Percentiles rank a stretch among this genome's conserved stretches.
Conservation (phyloP, 176 grass and related monocot species). For the Juncus inflexus region DNA sequence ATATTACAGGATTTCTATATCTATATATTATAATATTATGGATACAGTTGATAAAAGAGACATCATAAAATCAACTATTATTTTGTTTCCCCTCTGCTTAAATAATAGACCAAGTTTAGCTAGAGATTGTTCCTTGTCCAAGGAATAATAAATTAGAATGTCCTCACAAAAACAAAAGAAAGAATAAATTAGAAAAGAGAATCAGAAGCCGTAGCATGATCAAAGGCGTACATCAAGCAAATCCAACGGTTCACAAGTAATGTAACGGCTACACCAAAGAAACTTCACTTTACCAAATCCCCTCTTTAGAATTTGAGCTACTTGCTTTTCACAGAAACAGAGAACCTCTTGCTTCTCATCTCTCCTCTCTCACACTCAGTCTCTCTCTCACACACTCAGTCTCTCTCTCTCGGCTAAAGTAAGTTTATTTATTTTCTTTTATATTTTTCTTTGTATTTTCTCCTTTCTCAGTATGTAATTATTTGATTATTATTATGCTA, state of each 20-base stretch:
- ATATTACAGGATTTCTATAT: too few relatives aligned
- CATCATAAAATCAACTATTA: too few relatives aligned
- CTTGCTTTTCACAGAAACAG: background rate
- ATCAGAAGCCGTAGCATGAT: too few relatives aligned
- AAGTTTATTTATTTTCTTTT: background rate
- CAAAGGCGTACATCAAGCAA: background rate
- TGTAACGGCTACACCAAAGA: conserved; percentile 20
- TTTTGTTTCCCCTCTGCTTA: too few relatives aligned
- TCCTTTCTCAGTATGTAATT: background rate
- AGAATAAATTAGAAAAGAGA: too few relatives aligned
- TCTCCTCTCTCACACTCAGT: conserved; percentile 21
- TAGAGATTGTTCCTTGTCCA: too few relatives aligned
- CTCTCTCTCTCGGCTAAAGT: background rate
- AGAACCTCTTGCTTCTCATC: background rate
- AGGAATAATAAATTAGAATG: too few relatives aligned
- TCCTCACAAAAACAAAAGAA: background rate
- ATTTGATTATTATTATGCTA: background rate
- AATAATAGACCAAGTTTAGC: too few relatives aligned
- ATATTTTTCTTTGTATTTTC: background rate
- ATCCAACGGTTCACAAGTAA: conserved; percentile 8
- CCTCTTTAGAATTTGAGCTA: background rate
- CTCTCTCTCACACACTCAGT: too few relatives aligned
- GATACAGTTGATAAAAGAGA: too few relatives aligned
- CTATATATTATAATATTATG: too few relatives aligned
- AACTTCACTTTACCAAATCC: conserved; percentile 23